A percentile compares a stretch with the other conserved stretches of the same genome.
Evolutionary conservation across 2,329 filamentous ascomycete genomes (phyloP).

Genomic region (Raffaelea arxii): DNA sequence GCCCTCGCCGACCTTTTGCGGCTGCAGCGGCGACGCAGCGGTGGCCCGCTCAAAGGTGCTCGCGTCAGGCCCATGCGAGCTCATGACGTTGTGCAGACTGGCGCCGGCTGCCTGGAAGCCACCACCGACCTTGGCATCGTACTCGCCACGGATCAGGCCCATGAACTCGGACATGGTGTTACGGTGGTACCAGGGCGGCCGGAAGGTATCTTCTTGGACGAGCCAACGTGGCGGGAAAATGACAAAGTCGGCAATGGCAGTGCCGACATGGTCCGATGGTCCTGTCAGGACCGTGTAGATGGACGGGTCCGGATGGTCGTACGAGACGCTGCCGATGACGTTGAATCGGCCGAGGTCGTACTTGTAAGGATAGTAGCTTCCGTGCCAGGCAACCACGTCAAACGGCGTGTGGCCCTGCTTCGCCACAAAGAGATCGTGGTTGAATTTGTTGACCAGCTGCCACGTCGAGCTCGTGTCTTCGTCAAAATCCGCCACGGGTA

Average conservation of each 20-base stretch:
- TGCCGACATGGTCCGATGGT: slow-evolving; percentile 47
- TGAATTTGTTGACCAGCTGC: slow-evolving; percentile 55
- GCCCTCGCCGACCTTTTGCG: slow-evolving; percentile 46
- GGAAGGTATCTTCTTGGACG: slow-evolving; percentile 58
- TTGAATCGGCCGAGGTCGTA: slow-evolving; percentile 72
- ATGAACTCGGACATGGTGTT: slow-evolving; percentile 59
- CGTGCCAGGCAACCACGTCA: slow-evolving; percentile 71
- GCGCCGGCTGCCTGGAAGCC: slow-evolving; percentile 50
- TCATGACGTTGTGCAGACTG: slow-evolving; percentile 60
- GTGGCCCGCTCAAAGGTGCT: slow-evolving; percentile 45
- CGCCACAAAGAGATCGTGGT: slow-evolving; percentile 55
- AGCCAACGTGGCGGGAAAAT: slow-evolving; percentile 64
- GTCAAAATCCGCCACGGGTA: slow-evolving; percentile 57
- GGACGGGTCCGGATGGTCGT: slow-evolving; percentile 67
- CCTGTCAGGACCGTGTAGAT: slow-evolving; percentile 66
- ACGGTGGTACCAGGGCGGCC: slow-evolving; percentile 62
- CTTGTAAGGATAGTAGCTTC: slow-evolving; percentile 71
- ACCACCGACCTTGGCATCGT: slow-evolving; percentile 50
- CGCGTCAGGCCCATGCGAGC: slow-evolving; percentile 52
- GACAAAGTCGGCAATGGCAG: slow-evolving; percentile 60
- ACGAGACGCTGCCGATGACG: slow-evolving; percentile 61
- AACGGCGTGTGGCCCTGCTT: slow-evolving; percentile 60
- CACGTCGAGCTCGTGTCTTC: slow-evolving; percentile 37
- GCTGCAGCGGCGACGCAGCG: slow-evolving; percentile 38
- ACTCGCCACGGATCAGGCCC: slow-evolving; percentile 45